These are phyloP conservation scores for Fusarium cyanostomum DNA, from an alignment of 2,329 filamentous ascomycete species.

Conservation along the genomic window DNA sequence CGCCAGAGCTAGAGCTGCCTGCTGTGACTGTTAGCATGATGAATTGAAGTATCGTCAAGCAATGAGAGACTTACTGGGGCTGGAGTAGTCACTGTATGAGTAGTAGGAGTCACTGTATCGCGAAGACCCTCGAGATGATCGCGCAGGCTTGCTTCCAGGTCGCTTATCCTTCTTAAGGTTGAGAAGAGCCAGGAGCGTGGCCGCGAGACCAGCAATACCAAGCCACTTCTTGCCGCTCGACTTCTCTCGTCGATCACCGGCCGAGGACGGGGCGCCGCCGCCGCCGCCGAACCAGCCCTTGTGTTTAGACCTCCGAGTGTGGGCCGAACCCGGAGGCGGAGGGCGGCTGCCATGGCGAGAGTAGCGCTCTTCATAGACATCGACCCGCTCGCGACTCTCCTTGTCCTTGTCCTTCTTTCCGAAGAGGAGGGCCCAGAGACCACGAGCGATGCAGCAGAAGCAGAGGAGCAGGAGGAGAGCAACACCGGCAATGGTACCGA, in stretches of 20 bases:
- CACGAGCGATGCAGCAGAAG: slow-evolving; percentile 76
- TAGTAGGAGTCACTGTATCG: slow-evolving; percentile 64
- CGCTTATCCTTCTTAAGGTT: slow-evolving; percentile 63
- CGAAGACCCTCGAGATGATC: slow-evolving; percentile 53
- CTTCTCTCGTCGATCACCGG: slow-evolving; percentile 56
- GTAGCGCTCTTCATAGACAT: slow-evolving; percentile 71
- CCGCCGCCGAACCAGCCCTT: slow-evolving; percentile 66
- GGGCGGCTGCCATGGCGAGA: slow-evolving; percentile 57
- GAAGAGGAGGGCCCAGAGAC: slow-evolving; percentile 70
- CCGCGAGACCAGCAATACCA: slow-evolving; percentile 60
- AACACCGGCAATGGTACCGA: slow-evolving; percentile 75
- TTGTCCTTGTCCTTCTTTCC: slow-evolving; percentile 64
- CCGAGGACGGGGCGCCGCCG: slow-evolving; percentile 52
- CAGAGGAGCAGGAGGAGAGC: slow-evolving; percentile 74
- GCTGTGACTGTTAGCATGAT: slow-evolving; percentile 35
- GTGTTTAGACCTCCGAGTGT: slow-evolving; percentile 62
- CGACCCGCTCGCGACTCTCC: slow-evolving; percentile 63
- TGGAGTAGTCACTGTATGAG: slow-evolving; percentile 61
- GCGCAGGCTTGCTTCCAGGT: slow-evolving; percentile 52
- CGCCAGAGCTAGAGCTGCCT: slow-evolving; percentile 59
- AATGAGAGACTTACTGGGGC: slow-evolving; percentile 59
- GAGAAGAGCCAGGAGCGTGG: slow-evolving; percentile 63
- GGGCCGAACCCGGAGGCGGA: slow-evolving; percentile 47
- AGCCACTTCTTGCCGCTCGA: slow-evolving; percentile 62
- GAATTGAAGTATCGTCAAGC: neutral